phyloP scores from a whole-genome alignment of 2,329 filamentous ascomycete species.

The Exophiala bonariae region DNA sequence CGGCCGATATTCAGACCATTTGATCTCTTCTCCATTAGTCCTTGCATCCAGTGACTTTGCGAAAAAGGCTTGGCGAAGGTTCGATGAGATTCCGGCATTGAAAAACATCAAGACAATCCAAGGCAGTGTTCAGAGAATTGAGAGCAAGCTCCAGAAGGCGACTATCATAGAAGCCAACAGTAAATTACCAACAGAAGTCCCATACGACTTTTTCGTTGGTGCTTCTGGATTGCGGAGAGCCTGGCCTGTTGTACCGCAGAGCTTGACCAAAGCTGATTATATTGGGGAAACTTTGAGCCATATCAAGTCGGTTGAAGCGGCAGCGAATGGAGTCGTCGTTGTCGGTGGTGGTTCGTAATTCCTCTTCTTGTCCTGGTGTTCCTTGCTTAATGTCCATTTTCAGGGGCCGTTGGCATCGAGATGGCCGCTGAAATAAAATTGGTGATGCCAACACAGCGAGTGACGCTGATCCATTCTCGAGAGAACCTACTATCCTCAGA shows the following conservation, averaged over 20 bases:
- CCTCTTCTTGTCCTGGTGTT: too few relatives aligned
- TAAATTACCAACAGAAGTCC: slow-evolving; percentile 37
- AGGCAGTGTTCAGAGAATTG: slow-evolving; percentile 62
- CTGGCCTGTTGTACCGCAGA: slow-evolving; percentile 73
- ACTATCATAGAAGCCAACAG: slow-evolving; percentile 53
- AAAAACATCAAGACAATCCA: slow-evolving; percentile 64
- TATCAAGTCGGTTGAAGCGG: slow-evolving; percentile 54
- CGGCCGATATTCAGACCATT: slow-evolving; percentile 65
- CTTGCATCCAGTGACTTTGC: slow-evolving; percentile 65
- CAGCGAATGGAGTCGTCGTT: slow-evolving; percentile 63
- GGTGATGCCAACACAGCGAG: slow-evolving; percentile 61
- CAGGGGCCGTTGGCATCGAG: slow-evolving; percentile 71
- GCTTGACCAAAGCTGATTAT: slow-evolving; percentile 62
- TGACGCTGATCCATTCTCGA: slow-evolving; percentile 75
- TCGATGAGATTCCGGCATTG: slow-evolving; percentile 66
- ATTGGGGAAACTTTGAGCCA: slow-evolving; percentile 62
- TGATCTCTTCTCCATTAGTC: slow-evolving; percentile 74
- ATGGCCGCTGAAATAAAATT: slow-evolving; percentile 78
- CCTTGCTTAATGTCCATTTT: neutral
- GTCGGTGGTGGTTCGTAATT: slow-evolving; percentile 66
- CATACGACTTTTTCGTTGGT: slow-evolving; percentile 75
- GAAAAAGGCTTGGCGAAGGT: slow-evolving; percentile 69
- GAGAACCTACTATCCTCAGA: slow-evolving; percentile 71
- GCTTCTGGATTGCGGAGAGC: slow-evolving; percentile 68
- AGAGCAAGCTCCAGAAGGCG: slow-evolving; percentile 61